Evolutionary conservation across 495 filamentous ascomycete species (phyloP).

Genomic region (Cladorrhinum samala): DNA sequence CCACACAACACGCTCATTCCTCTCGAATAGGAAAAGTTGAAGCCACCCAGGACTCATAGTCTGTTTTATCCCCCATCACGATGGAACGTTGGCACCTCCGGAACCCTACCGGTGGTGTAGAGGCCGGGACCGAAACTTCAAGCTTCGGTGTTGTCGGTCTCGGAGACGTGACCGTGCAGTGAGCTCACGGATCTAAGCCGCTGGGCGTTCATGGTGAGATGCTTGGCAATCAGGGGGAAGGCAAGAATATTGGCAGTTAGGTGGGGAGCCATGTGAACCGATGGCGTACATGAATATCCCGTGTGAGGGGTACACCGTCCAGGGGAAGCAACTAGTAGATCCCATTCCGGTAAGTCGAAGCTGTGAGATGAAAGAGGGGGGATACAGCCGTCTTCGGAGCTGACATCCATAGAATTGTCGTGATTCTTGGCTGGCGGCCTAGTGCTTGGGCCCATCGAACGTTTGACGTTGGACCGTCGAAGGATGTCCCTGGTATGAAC

Average conservation of each 20-base stretch:
- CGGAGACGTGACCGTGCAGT: neutral
- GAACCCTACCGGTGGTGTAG: neutral
- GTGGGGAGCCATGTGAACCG: neutral
- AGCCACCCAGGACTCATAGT: neutral
- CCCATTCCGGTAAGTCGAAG: neutral
- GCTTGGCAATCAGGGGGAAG: neutral
- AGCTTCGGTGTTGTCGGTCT: neutral
- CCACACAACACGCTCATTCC: neutral
- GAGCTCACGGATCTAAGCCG: neutral
- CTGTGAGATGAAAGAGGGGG: neutral
- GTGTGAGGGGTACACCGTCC: neutral
- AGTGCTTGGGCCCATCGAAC: neutral
- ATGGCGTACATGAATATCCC: neutral
- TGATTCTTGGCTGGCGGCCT: neutral
- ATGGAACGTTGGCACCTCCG: neutral
- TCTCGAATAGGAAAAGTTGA: constrained; percentile 1
- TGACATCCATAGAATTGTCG: neutral
- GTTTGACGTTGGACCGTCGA: neutral
- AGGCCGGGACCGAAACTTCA: constrained; percentile 1
- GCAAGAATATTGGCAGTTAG: neutral
- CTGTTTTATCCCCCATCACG: neutral
- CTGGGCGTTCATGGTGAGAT: neutral
- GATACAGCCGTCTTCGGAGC: neutral
- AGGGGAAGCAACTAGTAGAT: neutral
- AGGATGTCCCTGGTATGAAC: too few relatives aligned